Evolutionary conservation across 768 basidiomycete genomes (phyloP), one percentile per base, ranked within the genome.

Genomic region (Mycena polygramma): DNA sequence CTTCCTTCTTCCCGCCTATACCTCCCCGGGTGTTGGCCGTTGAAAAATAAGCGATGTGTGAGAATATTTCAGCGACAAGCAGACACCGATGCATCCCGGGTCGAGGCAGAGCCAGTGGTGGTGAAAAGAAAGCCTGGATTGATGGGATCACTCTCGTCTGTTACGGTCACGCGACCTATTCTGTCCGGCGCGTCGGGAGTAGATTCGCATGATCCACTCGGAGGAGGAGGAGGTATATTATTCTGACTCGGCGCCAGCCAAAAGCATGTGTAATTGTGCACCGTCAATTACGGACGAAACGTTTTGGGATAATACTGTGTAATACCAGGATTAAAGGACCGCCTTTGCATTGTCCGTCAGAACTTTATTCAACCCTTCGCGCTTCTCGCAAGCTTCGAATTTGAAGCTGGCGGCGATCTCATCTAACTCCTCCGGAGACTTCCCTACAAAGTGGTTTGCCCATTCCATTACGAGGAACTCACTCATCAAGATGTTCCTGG

Each of bases 391-490:
- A 60, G 89, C 84, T 54, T 89, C 89, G 73, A 90, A 92, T 77
- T 83, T 84, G 83, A 95, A 94, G 79, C 92, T 92, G 74, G 84
- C 83, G n/a, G 94, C 93, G 60, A 95, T 84, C 71, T 82, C 86
- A 73, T 95, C 93, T 48, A 95, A 77, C 81, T 94, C 89, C 55
- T 77, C 83, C 75, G 87, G 81, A 43, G 78, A 85, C 83, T 86
- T 88, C 0, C 90, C 89, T 20, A 83, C 73, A 76, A 92, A 91
- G 76, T 91, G 88, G 59, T 90, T 89, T 22, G 91, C 91, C 90
- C 91, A 93, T 76, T 92, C 92, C 78, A 84, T 85, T 41, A 92
- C 85, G 64, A 94, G 82, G 78, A 88, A 94, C 79, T 93, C 94
- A 30, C 87, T 84, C 5, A 95, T 81, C 7, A 95, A 81, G 62